Evolutionary conservation across 805 yeast species (phyloP), one percentile per base, ranked within the genome.

Genomic region (Saccharomycopsis oosterbeekiorum): DNA sequence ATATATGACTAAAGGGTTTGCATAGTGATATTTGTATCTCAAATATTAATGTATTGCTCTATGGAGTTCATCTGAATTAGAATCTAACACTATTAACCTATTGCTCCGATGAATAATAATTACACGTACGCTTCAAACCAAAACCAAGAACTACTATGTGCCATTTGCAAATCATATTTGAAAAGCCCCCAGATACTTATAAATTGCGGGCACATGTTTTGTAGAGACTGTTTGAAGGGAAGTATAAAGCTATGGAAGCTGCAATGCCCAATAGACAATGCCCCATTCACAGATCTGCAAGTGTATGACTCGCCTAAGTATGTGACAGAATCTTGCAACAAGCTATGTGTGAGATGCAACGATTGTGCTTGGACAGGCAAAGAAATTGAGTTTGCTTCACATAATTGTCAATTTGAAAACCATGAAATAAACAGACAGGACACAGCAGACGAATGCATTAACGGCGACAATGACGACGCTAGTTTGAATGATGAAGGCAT

Each of bases 181-280:
- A 58, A 59, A 4, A 59, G 58, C 5, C 64, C 65, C 12, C 61
- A 63, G 40, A 61, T 24, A 10, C 53, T 63, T 24, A 63, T 63
- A 9, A 54, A 56, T 14, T 63, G 65, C 37, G 65, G 65, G n/a
- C 65, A 63, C 55, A 57, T 60, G 15, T 60, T 63, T 17, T 63
- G 65, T 24, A 19, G 21, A 39, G 62, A 60, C 5, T 63, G 65
- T 21, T 19, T 63, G 6, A 24, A 24, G 6, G 34, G 34, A 10
- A 53, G 56, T 6, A 53, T 15, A 26, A 47, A 47, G 53, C 34
- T 47, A 11, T 41, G 58, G 11, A 43, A 56, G 15, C 26, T 53
- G 34, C 19, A 42, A 4, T 63, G 65, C 42, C 65, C 65, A 2
- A 24, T 63, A 34, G 65, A 63, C 21, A 56, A 41, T 15, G 1